Conservation (phyloP, 192 early-diverging fungal species). For the Backusella sp. region DNA sequence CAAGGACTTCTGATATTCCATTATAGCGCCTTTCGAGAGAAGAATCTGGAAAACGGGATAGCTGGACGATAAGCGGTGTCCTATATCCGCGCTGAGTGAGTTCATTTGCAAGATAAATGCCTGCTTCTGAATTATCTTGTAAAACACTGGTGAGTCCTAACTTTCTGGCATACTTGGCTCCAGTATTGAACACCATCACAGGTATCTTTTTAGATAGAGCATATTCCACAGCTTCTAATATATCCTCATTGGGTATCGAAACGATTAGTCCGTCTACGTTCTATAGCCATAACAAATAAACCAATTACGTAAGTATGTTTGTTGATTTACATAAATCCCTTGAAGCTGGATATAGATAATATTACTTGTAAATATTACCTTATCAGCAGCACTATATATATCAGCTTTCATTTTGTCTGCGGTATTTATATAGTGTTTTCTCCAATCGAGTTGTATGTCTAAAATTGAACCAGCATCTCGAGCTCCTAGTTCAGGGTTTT, state of each 20-base stretch:
- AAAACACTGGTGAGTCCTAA: constrained; percentile 15
- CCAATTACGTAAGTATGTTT: background rate
- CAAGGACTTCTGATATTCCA: background rate
- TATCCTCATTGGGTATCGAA: constrained; percentile 9
- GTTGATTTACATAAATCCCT: background rate
- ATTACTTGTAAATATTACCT: background rate
- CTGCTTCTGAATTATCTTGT: constrained; percentile 8
- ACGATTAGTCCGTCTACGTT: constrained; percentile 21
- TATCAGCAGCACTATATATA: constrained; percentile 13
- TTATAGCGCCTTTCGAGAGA: background rate
- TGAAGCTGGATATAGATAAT: background rate
- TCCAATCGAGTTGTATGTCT: constrained; percentile 18
- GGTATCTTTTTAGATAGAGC: constrained; percentile 3
- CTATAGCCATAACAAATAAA: background rate
- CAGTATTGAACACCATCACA: constrained; percentile 22
- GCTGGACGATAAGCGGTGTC: background rate
- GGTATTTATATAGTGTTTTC: background rate
- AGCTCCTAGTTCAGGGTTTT: constrained; percentile 22
- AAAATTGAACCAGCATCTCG: constrained; percentile 17
- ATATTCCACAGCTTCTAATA: constrained; percentile 12
- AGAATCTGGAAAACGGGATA: background rate
- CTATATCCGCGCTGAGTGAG: background rate
- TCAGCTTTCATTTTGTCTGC: constrained; percentile 2
- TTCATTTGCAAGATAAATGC: background rate
- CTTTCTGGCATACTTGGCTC: background rate